Conservation (phyloP, 495 filamentous ascomycete genomes). For the Melanomma pulvis-pyrius region DNA sequence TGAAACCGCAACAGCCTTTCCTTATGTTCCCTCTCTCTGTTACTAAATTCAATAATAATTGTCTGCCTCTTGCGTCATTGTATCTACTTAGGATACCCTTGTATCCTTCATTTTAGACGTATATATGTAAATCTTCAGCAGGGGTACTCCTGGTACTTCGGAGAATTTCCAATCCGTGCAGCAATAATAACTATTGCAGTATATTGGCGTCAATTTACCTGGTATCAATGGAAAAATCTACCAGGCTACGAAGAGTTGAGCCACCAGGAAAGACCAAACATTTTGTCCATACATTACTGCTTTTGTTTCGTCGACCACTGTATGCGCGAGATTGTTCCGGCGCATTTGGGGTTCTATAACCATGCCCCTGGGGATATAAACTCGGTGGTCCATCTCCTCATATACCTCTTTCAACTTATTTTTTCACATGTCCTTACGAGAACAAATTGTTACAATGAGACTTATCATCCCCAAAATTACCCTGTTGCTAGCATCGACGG, state of each 20-base stretch:
- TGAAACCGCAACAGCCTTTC: too few species aligned
- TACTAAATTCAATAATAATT: too few species aligned
- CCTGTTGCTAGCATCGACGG: slow-evolving; percentile 14
- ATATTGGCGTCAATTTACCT: neutral
- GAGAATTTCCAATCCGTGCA: neutral
- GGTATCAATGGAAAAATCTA: neutral
- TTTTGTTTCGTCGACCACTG: too few species aligned
- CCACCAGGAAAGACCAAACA: neutral
- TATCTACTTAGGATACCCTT: too few species aligned
- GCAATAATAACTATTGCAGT: neutral
- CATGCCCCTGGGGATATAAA: neutral
- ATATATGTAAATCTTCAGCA: too few species aligned
- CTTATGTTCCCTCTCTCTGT: too few species aligned
- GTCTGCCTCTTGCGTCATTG: too few species aligned
- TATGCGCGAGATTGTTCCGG: too few species aligned
- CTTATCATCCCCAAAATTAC: neutral
- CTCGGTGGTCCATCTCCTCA: neutral
- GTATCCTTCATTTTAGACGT: too few species aligned
- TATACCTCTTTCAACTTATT: neutral
- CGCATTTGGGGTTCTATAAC: neutral
- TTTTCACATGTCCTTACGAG: neutral
- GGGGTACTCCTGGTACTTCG: neutral
- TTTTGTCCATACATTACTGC: neutral
- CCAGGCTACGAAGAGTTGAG: neutral
- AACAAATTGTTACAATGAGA: neutral